Base-by-base conservation (phyloP, 305 asterid species). In the Fraxinus latifolia region DNA sequence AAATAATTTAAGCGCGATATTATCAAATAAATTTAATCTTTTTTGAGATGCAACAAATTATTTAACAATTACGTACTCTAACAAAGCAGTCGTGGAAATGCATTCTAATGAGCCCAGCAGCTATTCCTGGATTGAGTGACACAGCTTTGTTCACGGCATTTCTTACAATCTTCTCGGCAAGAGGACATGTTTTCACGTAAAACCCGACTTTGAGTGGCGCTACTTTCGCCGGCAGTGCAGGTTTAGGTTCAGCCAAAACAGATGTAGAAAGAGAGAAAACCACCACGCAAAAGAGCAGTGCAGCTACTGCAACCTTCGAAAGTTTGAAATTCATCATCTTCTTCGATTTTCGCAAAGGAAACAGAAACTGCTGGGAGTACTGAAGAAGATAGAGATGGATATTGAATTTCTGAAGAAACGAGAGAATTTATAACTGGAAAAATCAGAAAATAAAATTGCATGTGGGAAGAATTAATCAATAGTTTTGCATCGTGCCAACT, bases 61-160 rank as follows among this genome's bases (percentile, higher is more conserved):
- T 42, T 42, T 42, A 42, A 42, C 50, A 42, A 9, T 42, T 2
- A 42, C 50, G 1, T 42, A 42, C 50, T 2, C 50, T 42, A 42
- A 89, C 91, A 44, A 87, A 89, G 85, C 93, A 90, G 58, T 90
- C 91, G 17, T 90, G 91, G 87, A 90, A 90, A 78, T 90, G 93
- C 83, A 89, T 5, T 50, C 91, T 65, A 53, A 90, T 70, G 8
- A 90, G 87, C 39, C 92, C 92, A 29, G 91, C 92, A 39, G 81
- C 92, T 21, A 90, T 33, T 14, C 91, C 91, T 0, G 89, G 89
- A 76, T 86, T 89, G 31, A 2, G 68, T 0, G 87, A 82, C 2
- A 85, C 86, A 19, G 82, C 87, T 21, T 86, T 85, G 79, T 82
- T 19, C 2, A 90, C 91, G 7, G 82, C 33, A 25, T 87, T 85